Conservation (phyloP, 176 grass and related monocot genomes). For the Cocos nucifera region DNA sequence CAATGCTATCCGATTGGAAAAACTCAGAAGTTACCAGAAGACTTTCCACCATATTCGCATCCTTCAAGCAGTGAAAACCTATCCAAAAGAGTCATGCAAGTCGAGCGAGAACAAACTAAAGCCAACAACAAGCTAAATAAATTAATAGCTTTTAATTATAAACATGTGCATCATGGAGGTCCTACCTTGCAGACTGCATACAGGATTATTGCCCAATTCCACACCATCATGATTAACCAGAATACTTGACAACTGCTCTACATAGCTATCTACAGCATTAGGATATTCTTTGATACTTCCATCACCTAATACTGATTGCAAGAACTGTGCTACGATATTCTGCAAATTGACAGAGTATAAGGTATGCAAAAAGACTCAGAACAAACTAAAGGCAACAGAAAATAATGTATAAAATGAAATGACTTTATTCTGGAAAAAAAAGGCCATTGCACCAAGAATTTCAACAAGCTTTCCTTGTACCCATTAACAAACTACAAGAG, state of each 20-base stretch:
- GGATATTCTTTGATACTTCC: slow-evolving; percentile 29
- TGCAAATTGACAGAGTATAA: slow-evolving; percentile 27
- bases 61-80: slow-evolving; percentile 70
- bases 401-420: background rate
- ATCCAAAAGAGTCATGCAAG: background rate
- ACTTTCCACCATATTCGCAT: slow-evolving; percentile 36
- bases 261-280: slow-evolving; percentile 35
- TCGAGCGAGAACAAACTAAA: background rate
- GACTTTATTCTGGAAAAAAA: too few relatives aligned
- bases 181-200: slow-evolving; percentile 73
- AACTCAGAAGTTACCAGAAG: slow-evolving; percentile 49
- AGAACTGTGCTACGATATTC: slow-evolving; percentile 50
- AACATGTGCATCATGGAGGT: background rate
- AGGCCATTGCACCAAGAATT: too few relatives aligned
- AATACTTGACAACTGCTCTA: slow-evolving; percentile 53
- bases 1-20: slow-evolving; percentile 35
- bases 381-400: slow-evolving; percentile 25
- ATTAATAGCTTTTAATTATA: slow-evolving; percentile 4
- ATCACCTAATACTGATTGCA: slow-evolving; percentile 48
- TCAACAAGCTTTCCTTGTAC: too few relatives aligned
- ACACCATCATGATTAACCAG: slow-evolving; percentile 25
- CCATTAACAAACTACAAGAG: too few relatives aligned
- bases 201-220: slow-evolving; percentile 39
- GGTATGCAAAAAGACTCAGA: slow-evolving; percentile 11
- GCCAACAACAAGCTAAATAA: background rate